These are phyloP conservation scores for Stenogyne calaminthoides DNA, from an alignment of 305 asterid species.

Conservation along the genomic window DNA sequence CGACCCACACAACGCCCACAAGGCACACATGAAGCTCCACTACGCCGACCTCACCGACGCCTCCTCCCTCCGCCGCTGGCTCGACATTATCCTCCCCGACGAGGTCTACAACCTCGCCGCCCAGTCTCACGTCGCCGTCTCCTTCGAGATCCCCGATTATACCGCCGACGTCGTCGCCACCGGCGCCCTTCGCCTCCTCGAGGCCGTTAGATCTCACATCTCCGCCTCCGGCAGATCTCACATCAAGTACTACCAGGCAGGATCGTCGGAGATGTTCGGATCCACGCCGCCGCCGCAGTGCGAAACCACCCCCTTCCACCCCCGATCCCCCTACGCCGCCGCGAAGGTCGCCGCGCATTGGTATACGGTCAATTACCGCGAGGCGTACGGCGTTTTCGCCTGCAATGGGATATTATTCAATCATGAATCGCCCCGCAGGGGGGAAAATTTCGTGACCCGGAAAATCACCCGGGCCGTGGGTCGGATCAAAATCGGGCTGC, in stretches of 20 bases:
- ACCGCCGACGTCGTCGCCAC: slow-evolving; percentile 99
- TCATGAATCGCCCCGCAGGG: slow-evolving; percentile 89
- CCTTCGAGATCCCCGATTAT: slow-evolving; percentile 97
- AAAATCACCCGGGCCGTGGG: slow-evolving; percentile 97
- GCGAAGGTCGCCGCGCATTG: slow-evolving; percentile 97
- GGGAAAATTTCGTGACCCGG: slow-evolving; percentile 95
- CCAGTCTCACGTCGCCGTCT: slow-evolving; percentile 97
- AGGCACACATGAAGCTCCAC: slow-evolving; percentile 94
- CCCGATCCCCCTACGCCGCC: slow-evolving; percentile 93
- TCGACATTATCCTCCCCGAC: slow-evolving; percentile 83
- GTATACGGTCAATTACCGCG: slow-evolving; percentile 98
- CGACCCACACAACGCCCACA: slow-evolving; percentile 91
- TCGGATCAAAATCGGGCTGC: slow-evolving; percentile 85
- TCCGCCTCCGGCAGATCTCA: slow-evolving; percentile 75
- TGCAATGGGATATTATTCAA: slow-evolving; percentile 95
- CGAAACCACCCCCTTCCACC: slow-evolving; percentile 82
- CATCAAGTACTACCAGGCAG: slow-evolving; percentile 86
- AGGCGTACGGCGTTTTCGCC: slow-evolving; percentile 86
- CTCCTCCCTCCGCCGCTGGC: slow-evolving; percentile 99
- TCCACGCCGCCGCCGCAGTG: slow-evolving; percentile 95
- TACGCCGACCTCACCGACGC: slow-evolving; percentile 97
- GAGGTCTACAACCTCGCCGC: slow-evolving; percentile 99
- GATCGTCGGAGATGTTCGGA: slow-evolving; percentile 99
- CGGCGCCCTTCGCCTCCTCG: slow-evolving; percentile 93
- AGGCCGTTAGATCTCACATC: slow-evolving; percentile 91